phyloP scores from a whole-genome alignment of 352 stramenopile genomes.

The Pythium rishiriense region DNA sequence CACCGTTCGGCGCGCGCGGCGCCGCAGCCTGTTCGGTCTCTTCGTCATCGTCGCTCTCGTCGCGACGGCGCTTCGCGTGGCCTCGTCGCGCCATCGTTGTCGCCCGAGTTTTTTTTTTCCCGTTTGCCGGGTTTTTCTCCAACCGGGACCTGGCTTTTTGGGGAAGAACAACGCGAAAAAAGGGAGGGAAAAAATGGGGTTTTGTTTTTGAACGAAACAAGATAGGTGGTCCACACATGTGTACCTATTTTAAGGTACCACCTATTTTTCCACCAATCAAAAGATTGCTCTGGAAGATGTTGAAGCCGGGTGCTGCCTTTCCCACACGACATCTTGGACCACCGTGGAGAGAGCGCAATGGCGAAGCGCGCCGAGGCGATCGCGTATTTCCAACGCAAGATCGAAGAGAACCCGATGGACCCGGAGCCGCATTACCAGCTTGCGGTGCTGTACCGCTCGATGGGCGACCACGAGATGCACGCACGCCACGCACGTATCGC shows the following conservation, averaged over 20 bases:
- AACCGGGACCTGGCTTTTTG: conserved; percentile 4
- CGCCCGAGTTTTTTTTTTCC: too few species aligned
- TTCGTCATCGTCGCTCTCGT: conserved; percentile 33
- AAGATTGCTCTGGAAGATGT: neutral
- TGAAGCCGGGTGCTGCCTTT: neutral
- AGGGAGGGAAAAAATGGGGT: conserved; percentile 10
- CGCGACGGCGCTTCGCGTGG: conserved; percentile 18
- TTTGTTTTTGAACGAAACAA: conserved; percentile 18
- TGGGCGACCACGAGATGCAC: conserved; percentile 43
- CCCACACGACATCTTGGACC: neutral
- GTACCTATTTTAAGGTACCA: neutral
- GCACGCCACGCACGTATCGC: conserved; percentile 56
- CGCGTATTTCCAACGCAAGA: conserved; percentile 60
- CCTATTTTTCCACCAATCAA: conserved; percentile 16
- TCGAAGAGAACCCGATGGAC: conserved; percentile 57
- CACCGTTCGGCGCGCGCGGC: conserved; percentile 33
- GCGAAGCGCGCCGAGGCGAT: conserved; percentile 62
- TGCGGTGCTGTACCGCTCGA: conserved; percentile 52
- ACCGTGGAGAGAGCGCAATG: neutral
- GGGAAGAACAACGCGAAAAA: neutral
- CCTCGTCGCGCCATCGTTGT: conserved; percentile 15
- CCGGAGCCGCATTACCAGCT: conserved; percentile 56
- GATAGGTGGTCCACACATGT: conserved; percentile 15
- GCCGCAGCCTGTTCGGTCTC: conserved; percentile 33
- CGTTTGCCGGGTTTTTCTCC: neutral